Evolutionary conservation across 2,329 filamentous ascomycete species (phyloP).

Genomic region (Colletotrichum karsti): DNA sequence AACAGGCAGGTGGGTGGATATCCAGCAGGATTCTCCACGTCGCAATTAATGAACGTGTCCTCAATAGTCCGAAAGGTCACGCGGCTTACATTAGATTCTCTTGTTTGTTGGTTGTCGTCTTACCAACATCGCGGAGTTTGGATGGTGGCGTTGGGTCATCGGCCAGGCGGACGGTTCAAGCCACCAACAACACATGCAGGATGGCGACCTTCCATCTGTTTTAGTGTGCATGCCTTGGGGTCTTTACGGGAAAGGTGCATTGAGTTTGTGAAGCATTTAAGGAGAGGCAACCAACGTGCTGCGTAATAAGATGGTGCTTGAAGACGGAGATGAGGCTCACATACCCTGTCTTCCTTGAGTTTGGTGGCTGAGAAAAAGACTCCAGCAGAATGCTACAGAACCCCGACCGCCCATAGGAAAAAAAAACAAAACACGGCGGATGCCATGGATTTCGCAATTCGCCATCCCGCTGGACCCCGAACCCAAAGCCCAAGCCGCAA

Average conservation of each 20-base stretch:
- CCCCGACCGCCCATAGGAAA: background rate
- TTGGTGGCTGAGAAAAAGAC: background rate
- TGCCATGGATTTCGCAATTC: slow-evolving; percentile 17
- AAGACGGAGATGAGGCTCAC: background rate
- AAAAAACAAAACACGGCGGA: too few relatives aligned
- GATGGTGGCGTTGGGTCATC: background rate
- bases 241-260: background rate
- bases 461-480: slow-evolving; percentile 26
- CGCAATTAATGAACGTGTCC: slow-evolving; percentile 26
- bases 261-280: background rate
- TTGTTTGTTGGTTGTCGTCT: background rate
- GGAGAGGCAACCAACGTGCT: background rate
- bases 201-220: background rate
- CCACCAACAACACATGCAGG: background rate
- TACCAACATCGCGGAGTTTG: background rate
- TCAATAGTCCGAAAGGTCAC: background rate
- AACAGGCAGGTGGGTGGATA: slow-evolving; percentile 25
- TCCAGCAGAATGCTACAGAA: slow-evolving; percentile 13
- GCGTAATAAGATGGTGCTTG: background rate
- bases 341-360: background rate
- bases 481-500: background rate
- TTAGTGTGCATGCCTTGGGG: background rate
- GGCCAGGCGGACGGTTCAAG: background rate
- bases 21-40: slow-evolving; percentile 13
- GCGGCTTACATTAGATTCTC: too few relatives aligned